Conservation (phyloP, 2,329 filamentous ascomycete species). For the Gnomoniopsis smithogilvyi region DNA sequence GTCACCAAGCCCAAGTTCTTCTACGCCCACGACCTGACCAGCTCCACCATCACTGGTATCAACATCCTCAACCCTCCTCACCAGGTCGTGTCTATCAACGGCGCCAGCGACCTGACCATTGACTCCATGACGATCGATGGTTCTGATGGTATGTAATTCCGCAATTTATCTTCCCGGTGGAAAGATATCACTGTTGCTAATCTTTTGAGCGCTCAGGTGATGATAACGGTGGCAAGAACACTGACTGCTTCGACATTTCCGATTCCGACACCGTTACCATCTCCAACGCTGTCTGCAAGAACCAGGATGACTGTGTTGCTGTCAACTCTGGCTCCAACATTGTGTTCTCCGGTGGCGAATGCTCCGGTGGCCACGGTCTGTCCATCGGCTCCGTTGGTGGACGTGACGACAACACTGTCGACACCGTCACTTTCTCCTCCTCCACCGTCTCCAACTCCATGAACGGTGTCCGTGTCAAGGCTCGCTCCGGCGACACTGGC, state of each 20-base stretch:
- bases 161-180: conserved; percentile 32
- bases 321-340: conserved; percentile 50
- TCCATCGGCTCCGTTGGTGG: conserved; percentile 56
- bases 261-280: conserved; percentile 46
- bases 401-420: conserved; percentile 49
- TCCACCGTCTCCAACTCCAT: conserved; percentile 47
- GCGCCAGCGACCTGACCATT: conserved; percentile 40
- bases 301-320: conserved; percentile 59
- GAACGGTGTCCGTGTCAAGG: conserved; percentile 37
- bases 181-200: conserved; percentile 12
- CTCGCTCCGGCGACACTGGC: conserved; percentile 1
- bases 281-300: conserved; percentile 47
- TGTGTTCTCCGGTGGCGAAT: conserved; percentile 37
- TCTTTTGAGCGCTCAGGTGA: conserved; percentile 3
- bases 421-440: conserved; percentile 45
- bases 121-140: conserved; percentile 54
- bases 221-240: conserved; percentile 40
- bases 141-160: conserved; percentile 39
- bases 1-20: conserved; percentile 15
- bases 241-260: conserved; percentile 51
- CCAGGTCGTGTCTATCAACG: conserved; percentile 46
- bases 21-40: conserved; percentile 31
- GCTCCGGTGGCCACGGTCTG: conserved; percentile 50
- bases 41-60: conserved; percentile 20
- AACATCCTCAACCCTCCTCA: conserved; percentile 54